A percentile compares a stretch with the other conserved stretches of the same genome.
phyloP scores from a whole-genome alignment of 1,284 basidiomycete species.

The Stygiomarasmius scandens region DNA sequence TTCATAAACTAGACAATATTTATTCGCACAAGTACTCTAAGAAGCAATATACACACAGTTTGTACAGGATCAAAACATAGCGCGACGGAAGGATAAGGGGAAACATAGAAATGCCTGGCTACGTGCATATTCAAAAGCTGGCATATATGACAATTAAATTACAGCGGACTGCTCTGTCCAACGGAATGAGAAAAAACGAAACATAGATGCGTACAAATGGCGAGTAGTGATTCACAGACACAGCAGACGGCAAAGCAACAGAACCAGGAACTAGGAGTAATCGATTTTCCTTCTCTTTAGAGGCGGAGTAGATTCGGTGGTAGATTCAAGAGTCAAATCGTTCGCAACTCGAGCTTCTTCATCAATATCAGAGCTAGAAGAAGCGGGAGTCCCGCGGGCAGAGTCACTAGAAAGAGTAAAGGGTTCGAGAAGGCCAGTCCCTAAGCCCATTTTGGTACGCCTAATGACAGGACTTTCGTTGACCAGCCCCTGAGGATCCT shows the following conservation, averaged over 20 bases:
- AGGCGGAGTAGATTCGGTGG: conserved; percentile 39
- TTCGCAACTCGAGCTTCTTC: conserved; percentile 37
- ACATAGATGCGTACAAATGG: conserved; percentile 13
- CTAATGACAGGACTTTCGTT: conserved; percentile 65
- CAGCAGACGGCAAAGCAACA: conserved; percentile 13
- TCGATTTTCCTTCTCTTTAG: conserved; percentile 46
- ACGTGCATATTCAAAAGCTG: background rate
- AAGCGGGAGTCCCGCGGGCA: background rate
- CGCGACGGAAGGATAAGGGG: conserved; percentile 12
- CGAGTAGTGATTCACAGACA: conserved; percentile 12
- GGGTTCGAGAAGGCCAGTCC: conserved; percentile 57
- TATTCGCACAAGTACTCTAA: conserved; percentile 14
- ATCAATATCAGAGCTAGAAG: conserved; percentile 8
- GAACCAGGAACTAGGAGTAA: conserved; percentile 14
- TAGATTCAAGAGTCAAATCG: conserved; percentile 23
- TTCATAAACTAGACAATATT: conserved; percentile 1
- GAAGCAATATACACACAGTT: conserved; percentile 2
- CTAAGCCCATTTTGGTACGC: conserved; percentile 45
- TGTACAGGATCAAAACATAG: conserved; percentile 4
- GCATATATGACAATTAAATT: background rate
- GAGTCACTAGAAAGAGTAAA: conserved; percentile 37
- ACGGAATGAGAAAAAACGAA: conserved; percentile 3
- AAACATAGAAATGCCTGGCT: background rate
- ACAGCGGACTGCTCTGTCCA: background rate
- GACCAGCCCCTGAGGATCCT: conserved; percentile 41